Conservation (phyloP, 2,329 filamentous ascomycete species). For the Stagonosporopsis chrysanthemi region DNA sequence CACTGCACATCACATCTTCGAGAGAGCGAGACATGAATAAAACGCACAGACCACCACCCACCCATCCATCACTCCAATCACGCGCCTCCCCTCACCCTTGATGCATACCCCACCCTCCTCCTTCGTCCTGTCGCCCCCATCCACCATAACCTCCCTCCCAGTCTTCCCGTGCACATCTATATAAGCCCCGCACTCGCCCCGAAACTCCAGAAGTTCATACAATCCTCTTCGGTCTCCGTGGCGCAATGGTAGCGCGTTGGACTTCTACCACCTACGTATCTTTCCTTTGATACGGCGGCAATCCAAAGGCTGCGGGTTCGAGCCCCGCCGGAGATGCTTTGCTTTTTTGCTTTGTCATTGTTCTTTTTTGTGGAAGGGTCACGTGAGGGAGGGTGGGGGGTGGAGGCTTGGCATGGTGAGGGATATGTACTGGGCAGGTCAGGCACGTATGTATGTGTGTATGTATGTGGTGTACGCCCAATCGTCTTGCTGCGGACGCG, state of each 20-base stretch:
- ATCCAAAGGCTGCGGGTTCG: constrained; percentile 47
- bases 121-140: too few relatives aligned
- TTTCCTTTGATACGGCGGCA: neutral
- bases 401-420: too few relatives aligned
- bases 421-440: neutral
- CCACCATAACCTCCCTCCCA: too few relatives aligned
- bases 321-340: constrained; percentile 44
- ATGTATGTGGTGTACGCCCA: too few relatives aligned
- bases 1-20: too few relatives aligned
- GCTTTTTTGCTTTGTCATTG: neutral
- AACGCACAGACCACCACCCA: neutral
- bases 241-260: constrained; percentile 47
- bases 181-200: neutral
- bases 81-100: too few relatives aligned
- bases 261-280: constrained; percentile 33
- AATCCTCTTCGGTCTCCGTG: constrained; percentile 37
- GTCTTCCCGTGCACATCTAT: neutral
- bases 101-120: too few relatives aligned
- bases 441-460: neutral
- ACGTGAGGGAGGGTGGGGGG: neutral
- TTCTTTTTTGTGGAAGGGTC: neutral
- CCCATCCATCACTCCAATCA: too few relatives aligned
- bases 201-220: constrained; percentile 28
- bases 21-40: neutral
- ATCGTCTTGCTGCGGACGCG: too few relatives aligned